Conservation (phyloP, 148 eudicot species). For the Arctostaphylos glauca region DNA sequence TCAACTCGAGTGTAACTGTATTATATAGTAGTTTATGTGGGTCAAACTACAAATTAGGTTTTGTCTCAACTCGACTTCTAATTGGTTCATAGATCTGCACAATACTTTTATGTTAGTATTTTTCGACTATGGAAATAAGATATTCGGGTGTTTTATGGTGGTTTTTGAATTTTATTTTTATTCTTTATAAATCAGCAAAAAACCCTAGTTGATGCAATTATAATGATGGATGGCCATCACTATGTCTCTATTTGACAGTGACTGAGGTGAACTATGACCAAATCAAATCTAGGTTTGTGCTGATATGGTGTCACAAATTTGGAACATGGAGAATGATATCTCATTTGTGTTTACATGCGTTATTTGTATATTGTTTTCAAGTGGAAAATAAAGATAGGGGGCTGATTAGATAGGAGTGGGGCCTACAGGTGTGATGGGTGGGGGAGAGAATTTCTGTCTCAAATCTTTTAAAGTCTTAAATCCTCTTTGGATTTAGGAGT, state of each 20-base stretch:
- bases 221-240: not conserved
- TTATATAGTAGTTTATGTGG: no score
- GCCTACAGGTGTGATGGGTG: not conserved
- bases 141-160: not conserved
- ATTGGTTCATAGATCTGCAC: not conserved
- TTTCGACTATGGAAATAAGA: not conserved
- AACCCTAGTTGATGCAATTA: not conserved
- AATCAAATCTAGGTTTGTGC: not conserved
- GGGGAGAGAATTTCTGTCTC: slow-evolving; percentile 26
- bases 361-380: not conserved
- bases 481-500: slow-evolving; percentile 12
- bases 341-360: not conserved
- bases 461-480: slow-evolving; percentile 10
- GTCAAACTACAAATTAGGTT: no score
- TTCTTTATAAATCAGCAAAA: not conserved
- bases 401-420: slow-evolving; percentile 7
- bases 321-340: slow-evolving; percentile 4
- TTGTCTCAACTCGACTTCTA: not conserved
- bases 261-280: not conserved
- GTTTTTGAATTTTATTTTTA: not conserved
- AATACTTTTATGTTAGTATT: not conserved
- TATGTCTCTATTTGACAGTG: not conserved
- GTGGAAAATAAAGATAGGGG: slow-evolving; percentile 14
- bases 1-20: no score
- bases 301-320: not conserved